Evolutionary conservation across 768 basidiomycete genomes (phyloP).

Genomic region (Hypholoma sublateritium): DNA sequence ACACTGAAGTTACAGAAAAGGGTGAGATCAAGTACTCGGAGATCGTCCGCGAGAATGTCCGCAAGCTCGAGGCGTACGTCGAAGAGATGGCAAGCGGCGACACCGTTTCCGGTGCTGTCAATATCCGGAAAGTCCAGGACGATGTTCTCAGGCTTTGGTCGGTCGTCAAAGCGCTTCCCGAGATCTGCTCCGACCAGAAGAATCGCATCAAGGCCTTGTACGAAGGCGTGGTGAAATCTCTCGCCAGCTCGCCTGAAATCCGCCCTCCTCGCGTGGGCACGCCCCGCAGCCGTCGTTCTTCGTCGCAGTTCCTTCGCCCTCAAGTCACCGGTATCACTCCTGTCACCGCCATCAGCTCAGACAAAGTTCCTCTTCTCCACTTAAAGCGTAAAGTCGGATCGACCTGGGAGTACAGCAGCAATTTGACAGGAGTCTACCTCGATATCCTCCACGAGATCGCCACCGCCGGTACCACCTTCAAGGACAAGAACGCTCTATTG

Average conservation of each 20-base stretch:
- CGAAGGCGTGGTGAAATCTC: no score
- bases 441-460: constrained; percentile 98
- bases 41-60: constrained; percentile 92
- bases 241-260: constrained; percentile 73
- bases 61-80: no score
- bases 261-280: constrained; percentile 41
- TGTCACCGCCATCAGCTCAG: constrained; percentile 70
- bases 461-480: constrained; percentile 96
- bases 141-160: constrained; percentile 97
- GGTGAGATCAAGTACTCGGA: constrained; percentile 96
- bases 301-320: constrained; percentile 96
- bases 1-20: constrained; percentile 89
- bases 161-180: constrained; percentile 94
- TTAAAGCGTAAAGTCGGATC: constrained; percentile 95
- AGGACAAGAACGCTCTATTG: constrained; percentile 97
- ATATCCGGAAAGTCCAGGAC: constrained; percentile 97
- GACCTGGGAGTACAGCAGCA: constrained; percentile 96
- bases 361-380: constrained; percentile 93
- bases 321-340: constrained; percentile 76
- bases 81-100: constrained; percentile 99
- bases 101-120: constrained; percentile 76
- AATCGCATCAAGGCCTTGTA: constrained; percentile 92
- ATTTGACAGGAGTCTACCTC: constrained; percentile 92
- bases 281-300: constrained; percentile 80
- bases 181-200: constrained; percentile 96